Percentiles rank a stretch among this genome's conserved stretches.
These are phyloP conservation scores for Cladosporium sphaerospermum DNA, from an alignment of 2,329 filamentous ascomycete genomes.

Conservation along the genomic window DNA sequence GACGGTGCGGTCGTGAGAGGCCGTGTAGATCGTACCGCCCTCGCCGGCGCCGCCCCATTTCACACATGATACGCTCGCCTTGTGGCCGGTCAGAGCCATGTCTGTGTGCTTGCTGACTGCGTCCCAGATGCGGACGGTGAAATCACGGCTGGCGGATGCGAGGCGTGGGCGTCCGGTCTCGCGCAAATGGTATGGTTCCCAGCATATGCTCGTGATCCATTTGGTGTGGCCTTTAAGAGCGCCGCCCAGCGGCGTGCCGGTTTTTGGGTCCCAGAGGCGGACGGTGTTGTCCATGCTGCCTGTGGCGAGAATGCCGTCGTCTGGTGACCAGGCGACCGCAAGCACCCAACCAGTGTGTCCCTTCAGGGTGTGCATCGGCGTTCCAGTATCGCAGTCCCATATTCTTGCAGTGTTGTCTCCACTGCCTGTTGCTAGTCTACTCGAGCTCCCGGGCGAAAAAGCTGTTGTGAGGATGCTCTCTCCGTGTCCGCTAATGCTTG, in stretches of 20 bases:
- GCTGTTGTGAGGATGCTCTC: conserved; percentile 81
- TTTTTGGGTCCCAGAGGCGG: conserved; percentile 80
- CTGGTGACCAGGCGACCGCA: conserved; percentile 79
- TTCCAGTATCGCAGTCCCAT: conserved; percentile 93
- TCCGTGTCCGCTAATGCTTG: conserved; percentile 83
- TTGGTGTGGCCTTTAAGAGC: conserved; percentile 80
- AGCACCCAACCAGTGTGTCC: conserved; percentile 89
- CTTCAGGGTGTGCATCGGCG: conserved; percentile 75
- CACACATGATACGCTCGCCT: conserved; percentile 81
- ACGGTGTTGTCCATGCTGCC: conserved; percentile 91
- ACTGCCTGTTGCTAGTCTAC: conserved; percentile 76
- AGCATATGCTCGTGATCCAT: conserved; percentile 80
- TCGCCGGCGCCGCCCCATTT: conserved; percentile 87
- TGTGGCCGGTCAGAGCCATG: conserved; percentile 80
- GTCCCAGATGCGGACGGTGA: conserved; percentile 81
- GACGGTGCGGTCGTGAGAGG: conserved; percentile 85
- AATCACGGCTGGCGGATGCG: conserved; percentile 84
- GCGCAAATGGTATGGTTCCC: conserved; percentile 91
- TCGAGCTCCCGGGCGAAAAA: conserved; percentile 74
- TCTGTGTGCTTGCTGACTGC: conserved; percentile 72
- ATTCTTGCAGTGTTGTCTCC: conserved; percentile 87
- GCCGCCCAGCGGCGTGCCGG: conserved; percentile 65
- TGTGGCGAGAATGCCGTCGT: conserved; percentile 74
- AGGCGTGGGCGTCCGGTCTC: conserved; percentile 65
- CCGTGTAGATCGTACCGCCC: conserved; percentile 59